These are phyloP conservation scores for Actinomortierella ambigua DNA, from an alignment of 371 early-diverging fungal species.

Conservation along the genomic window DNA sequence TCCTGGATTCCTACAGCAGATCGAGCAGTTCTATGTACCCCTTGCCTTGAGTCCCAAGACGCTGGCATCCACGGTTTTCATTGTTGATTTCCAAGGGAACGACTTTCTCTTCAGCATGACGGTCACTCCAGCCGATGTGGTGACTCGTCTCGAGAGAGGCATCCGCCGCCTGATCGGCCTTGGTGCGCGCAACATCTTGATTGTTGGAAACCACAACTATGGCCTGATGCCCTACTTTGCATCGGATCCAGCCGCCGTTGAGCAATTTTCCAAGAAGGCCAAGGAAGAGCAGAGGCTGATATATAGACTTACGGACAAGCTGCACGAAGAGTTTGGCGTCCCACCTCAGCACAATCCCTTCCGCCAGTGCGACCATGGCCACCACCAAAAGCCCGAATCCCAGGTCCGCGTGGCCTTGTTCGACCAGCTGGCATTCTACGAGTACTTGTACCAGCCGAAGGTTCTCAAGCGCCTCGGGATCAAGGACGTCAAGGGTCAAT, in stretches of 20 bases:
- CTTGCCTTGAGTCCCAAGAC: background rate
- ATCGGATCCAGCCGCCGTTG: constrained; percentile 6
- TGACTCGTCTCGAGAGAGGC: constrained; percentile 23
- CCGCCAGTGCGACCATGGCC: background rate
- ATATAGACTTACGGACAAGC: constrained; percentile 12
- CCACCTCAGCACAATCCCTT: background rate
- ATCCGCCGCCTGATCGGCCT: constrained; percentile 18
- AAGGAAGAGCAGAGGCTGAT: constrained; percentile 11
- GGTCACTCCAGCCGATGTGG: constrained; percentile 6
- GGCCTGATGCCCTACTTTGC: constrained; percentile 21
- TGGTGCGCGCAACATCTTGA: constrained; percentile 23
- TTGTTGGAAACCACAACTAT: constrained; percentile 22
- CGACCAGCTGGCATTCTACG: constrained; percentile 13
- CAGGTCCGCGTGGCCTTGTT: constrained; percentile 25
- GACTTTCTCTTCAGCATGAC: constrained; percentile 23
- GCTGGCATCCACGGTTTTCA: constrained; percentile 18
- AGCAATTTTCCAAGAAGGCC: constrained; percentile 10
- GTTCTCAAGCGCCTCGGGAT: constrained; percentile 17
- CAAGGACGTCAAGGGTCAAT: constrained; percentile 20
- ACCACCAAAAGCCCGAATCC: constrained; percentile 11
- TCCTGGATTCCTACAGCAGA: constrained; percentile 42
- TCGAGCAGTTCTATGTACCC: constrained; percentile 10
- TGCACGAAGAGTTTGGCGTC: constrained; percentile 13
- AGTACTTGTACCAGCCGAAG: constrained; percentile 5
- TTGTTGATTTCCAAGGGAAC: constrained; percentile 32